Percentiles rank a stretch among this genome's conserved stretches.
Evolutionary conservation across 2,329 filamentous ascomycete species (phyloP).

Genomic region (Balansia obtecta): DNA sequence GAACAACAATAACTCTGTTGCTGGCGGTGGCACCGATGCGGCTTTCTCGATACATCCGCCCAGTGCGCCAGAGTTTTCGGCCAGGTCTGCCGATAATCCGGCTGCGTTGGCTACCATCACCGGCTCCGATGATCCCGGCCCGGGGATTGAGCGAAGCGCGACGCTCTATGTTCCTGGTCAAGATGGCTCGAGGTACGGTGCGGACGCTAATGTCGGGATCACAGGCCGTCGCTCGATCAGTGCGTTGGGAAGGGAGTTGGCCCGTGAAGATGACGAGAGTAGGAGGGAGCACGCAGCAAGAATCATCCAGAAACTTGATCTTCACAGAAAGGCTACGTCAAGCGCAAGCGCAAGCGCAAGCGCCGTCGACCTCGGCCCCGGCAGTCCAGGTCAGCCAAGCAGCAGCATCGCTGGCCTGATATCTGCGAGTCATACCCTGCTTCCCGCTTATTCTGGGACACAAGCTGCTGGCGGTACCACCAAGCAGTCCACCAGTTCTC

Average conservation of each 20-base stretch:
- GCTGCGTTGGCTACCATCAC: conserved; percentile 37
- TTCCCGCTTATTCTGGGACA: conserved; percentile 45
- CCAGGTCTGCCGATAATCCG: conserved; percentile 60
- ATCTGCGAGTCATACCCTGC: conserved; percentile 67
- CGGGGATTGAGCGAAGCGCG: conserved; percentile 43
- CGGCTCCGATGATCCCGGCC: conserved; percentile 35
- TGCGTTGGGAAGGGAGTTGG: conserved; percentile 31
- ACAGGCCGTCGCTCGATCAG: conserved; percentile 44
- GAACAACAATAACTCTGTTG: conserved; percentile 32
- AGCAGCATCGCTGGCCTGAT: conserved; percentile 76
- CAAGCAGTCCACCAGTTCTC: conserved; percentile 17
- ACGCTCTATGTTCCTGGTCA: conserved; percentile 51
- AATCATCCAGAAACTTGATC: conserved; percentile 85
- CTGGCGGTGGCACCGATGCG: conserved; percentile 46
- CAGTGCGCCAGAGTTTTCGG: conserved; percentile 80
- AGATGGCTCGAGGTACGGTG: conserved; percentile 54
- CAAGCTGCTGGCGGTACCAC: conserved; percentile 16
- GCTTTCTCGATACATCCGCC: conserved; percentile 90
- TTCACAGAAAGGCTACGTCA: conserved; percentile 67
- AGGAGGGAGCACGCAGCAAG: conserved; percentile 71
- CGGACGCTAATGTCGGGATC: conserved; percentile 46
- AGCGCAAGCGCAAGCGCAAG: conserved; percentile 31
- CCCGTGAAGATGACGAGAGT: conserved; percentile 59
- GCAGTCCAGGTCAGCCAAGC: conserved; percentile 25
- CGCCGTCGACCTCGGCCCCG: conserved; percentile 25